Evolutionary conservation across 164 flowering plant species (phyloP).

Genomic region (Vitis labrusca): DNA sequence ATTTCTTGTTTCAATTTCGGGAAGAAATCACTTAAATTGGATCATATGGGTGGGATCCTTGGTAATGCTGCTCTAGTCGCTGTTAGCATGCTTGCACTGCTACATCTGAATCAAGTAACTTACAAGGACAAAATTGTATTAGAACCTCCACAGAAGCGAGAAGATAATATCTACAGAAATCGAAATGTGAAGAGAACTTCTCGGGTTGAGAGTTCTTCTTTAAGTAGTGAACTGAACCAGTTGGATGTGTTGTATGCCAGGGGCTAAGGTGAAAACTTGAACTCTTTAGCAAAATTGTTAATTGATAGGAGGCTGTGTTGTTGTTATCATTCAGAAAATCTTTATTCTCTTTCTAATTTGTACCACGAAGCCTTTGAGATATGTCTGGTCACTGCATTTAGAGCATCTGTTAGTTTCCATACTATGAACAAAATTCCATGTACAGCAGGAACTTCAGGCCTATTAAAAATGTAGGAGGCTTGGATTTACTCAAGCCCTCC

Average conservation of each 20-base stretch:
- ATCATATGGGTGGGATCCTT: conserved; percentile 62
- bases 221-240: conserved; percentile 22
- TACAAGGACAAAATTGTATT: conserved; percentile 21
- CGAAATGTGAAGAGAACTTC: conserved; percentile 20
- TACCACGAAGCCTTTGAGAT: background rate
- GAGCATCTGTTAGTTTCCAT: too few species aligned
- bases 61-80: conserved; percentile 86
- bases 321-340: background rate
- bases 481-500: too few species aligned
- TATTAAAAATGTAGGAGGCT: too few species aligned
- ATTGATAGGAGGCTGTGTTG: background rate
- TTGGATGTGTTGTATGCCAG: conserved; percentile 56
- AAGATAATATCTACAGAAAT: conserved; percentile 11
- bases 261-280: conserved; percentile 31
- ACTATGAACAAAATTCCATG: too few species aligned
- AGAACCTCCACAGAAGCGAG: conserved; percentile 22
- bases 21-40: conserved; percentile 54
- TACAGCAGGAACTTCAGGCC: too few species aligned
- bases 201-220: conserved; percentile 17
- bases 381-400: background rate
- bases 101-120: conserved; percentile 49
- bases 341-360: background rate
- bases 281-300: background rate
- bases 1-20: conserved; percentile 52
- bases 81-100: conserved; percentile 67